These are phyloP conservation scores for Geotrichum bryndzae DNA, from an alignment of 1,139 yeast genomes.

Conservation along the genomic window DNA sequence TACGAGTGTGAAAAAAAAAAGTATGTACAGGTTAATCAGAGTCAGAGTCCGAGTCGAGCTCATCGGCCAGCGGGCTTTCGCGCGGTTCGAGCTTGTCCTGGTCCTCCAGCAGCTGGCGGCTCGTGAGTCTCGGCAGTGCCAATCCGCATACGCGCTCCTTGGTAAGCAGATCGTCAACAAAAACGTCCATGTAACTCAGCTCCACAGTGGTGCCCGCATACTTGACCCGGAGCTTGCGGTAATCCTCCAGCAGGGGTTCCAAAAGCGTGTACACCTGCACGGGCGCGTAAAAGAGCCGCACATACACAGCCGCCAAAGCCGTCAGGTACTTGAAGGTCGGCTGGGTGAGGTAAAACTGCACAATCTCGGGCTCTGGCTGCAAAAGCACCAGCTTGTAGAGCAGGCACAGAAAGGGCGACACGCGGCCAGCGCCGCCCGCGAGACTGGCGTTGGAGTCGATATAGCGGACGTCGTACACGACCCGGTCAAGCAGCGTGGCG, in stretches of 20 bases:
- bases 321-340: conserved; percentile 62
- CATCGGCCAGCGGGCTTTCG: conserved; percentile 31
- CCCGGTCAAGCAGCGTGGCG: conserved; percentile 46
- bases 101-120: conserved; percentile 39
- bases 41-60: conserved; percentile 24
- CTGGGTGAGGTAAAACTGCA: conserved; percentile 49
- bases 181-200: conserved; percentile 51
- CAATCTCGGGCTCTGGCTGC: conserved; percentile 51
- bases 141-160: conserved; percentile 52
- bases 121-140: conserved; percentile 54
- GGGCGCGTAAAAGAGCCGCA: conserved; percentile 46
- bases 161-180: conserved; percentile 48
- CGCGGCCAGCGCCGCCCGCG: conserved; percentile 43
- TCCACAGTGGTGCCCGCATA: conserved; percentile 30
- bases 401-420: conserved; percentile 61
- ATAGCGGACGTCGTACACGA: conserved; percentile 37
- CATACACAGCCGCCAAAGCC: conserved; percentile 53
- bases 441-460: conserved; percentile 41
- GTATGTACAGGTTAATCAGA: neutral
- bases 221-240: conserved; percentile 45
- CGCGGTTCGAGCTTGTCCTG: conserved; percentile 37
- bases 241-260: conserved; percentile 52
- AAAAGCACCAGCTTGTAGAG: conserved; percentile 57
- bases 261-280: conserved; percentile 44
- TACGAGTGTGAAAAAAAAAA: neutral